These are phyloP conservation scores for Coemansia sp. DNA, from an alignment of 192 early-diverging fungal species.

Conservation along the genomic window DNA sequence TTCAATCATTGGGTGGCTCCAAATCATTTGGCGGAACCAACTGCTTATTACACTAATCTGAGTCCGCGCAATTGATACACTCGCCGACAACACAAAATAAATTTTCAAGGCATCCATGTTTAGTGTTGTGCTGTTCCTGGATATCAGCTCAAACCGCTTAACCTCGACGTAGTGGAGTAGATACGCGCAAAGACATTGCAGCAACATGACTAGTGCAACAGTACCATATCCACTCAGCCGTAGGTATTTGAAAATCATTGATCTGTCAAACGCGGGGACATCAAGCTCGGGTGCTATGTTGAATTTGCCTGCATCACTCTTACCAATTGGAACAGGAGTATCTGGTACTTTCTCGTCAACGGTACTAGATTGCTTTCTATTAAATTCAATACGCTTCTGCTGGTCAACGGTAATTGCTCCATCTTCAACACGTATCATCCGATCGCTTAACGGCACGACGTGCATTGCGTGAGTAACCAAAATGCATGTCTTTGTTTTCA, in stretches of 20 bases:
- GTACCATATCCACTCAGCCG: not conserved
- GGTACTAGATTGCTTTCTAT: conserved; percentile 9
- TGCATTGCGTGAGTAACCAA: conserved; percentile 35
- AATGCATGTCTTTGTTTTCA: conserved; percentile 51
- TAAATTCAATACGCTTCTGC: conserved; percentile 39
- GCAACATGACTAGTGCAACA: not conserved
- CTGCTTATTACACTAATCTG: not conserved
- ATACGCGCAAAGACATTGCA: not conserved
- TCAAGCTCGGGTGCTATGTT: not conserved
- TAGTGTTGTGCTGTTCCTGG: not conserved
- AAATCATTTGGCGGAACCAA: not conserved
- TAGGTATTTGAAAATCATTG: not conserved
- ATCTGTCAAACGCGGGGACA: not conserved
- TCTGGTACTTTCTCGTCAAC: not conserved
- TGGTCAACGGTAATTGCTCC: conserved; percentile 27
- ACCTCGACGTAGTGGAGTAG: not conserved
- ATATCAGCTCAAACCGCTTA: conserved; percentile 2
- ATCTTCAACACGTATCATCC: conserved; percentile 8
- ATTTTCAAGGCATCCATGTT: not conserved
- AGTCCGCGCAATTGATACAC: not conserved
- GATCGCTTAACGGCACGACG: conserved; percentile 18
- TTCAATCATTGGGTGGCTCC: not conserved
- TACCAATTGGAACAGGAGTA: not conserved
- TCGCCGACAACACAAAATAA: not conserved
- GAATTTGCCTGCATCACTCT: not conserved